These are phyloP conservation scores for Quillaja saponaria DNA, from an alignment of 306 rosid species.

Conservation along the genomic window DNA sequence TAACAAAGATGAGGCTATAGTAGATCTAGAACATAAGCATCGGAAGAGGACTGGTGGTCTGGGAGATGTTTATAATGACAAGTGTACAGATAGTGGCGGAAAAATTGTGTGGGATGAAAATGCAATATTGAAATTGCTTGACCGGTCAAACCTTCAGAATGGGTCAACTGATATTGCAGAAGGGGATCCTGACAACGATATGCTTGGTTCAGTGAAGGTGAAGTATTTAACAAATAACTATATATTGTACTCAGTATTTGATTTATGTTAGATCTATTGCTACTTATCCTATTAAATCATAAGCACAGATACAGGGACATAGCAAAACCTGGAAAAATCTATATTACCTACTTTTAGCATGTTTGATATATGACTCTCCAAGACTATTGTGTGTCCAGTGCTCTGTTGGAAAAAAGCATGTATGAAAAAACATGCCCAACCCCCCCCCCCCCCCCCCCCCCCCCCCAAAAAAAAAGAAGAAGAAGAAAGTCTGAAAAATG, in stretches of 20 bases:
- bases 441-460: too few relatives aligned
- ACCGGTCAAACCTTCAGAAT: slow-evolving; percentile 87
- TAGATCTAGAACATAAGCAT: slow-evolving; percentile 77
- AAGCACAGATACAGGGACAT: too few relatives aligned
- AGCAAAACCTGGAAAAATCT: too few relatives aligned
- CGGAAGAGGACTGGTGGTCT: slow-evolving; percentile 91
- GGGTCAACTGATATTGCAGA: slow-evolving; percentile 74
- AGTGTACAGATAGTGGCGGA: slow-evolving; percentile 81
- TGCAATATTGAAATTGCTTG: slow-evolving; percentile 92
- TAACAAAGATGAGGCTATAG: slow-evolving; percentile 71
- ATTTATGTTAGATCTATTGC: too few relatives aligned
- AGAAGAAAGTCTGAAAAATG: too few relatives aligned
- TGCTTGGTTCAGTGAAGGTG: slow-evolving; percentile 98
- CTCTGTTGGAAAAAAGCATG: too few relatives aligned
- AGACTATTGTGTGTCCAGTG: too few relatives aligned
- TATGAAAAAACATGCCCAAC: too few relatives aligned
- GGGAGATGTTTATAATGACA: slow-evolving; percentile 92
- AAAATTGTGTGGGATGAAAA: slow-evolving; percentile 92
- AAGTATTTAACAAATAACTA: slow-evolving; percentile 33
- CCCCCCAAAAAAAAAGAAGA: too few relatives aligned
- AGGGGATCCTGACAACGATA: slow-evolving; percentile 87
- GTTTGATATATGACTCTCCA: too few relatives aligned
- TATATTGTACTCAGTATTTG: slow-evolving; percentile 20
- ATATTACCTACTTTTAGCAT: too few relatives aligned
- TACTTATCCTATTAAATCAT: too few relatives aligned